Evolutionary conservation across 2,329 filamentous ascomycete species (phyloP).

Genomic region (Arthroderma sp.): DNA sequence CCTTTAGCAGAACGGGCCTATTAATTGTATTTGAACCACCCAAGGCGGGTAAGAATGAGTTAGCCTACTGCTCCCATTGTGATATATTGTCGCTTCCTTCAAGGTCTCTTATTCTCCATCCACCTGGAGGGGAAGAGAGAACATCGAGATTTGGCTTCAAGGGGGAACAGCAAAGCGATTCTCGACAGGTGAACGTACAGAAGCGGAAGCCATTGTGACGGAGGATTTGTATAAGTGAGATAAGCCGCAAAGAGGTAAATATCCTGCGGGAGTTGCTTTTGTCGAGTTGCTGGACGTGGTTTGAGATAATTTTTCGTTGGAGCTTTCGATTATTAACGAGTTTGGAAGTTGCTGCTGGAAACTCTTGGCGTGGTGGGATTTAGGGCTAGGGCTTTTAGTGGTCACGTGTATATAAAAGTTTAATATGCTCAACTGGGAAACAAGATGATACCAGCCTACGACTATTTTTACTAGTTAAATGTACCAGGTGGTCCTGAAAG

Average conservation of each 20-base stretch:
- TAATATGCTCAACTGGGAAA: background rate
- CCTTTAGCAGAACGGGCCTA: slow-evolving; percentile 32
- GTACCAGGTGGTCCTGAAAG: background rate
- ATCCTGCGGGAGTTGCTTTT: slow-evolving; percentile 59
- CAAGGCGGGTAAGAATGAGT: slow-evolving; percentile 41
- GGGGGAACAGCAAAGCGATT: slow-evolving; percentile 91
- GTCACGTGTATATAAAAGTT: background rate
- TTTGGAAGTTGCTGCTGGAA: background rate
- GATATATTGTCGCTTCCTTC: slow-evolving; percentile 12
- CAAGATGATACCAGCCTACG: too few relatives aligned
- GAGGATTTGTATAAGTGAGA: slow-evolving; percentile 13
- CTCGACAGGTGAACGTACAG: slow-evolving; percentile 58
- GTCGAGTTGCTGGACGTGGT: background rate
- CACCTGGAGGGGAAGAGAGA: slow-evolving; percentile 9
- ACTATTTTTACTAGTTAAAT: background rate
- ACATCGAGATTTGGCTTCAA: slow-evolving; percentile 19
- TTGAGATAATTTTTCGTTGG: background rate
- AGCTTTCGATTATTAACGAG: background rate
- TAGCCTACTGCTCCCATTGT: slow-evolving; percentile 79
- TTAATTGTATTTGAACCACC: slow-evolving; percentile 13
- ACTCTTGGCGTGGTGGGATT: slow-evolving; percentile 6
- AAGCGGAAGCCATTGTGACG: slow-evolving; percentile 67
- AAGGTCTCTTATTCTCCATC: slow-evolving; percentile 5
- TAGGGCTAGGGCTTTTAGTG: slow-evolving; percentile 6
- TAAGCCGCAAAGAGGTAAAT: slow-evolving; percentile 68